Evolutionary conservation across 1,284 basidiomycete genomes (phyloP).

Genomic region (Peniophora sp.): DNA sequence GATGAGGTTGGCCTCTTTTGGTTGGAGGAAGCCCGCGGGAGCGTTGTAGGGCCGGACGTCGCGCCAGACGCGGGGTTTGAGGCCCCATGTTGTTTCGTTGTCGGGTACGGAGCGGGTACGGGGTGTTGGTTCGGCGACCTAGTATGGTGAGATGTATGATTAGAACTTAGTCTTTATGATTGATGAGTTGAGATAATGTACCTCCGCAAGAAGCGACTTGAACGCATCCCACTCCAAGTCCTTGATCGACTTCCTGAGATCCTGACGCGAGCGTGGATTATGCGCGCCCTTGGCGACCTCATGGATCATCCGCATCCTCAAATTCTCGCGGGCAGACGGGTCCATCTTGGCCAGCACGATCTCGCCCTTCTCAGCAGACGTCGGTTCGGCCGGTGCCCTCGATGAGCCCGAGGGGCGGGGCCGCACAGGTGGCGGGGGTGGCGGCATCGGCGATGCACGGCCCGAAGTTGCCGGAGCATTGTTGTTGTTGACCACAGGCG

Average conservation of each 20-base stretch:
- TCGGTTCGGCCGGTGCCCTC: no score
- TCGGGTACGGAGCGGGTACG: slow-evolving; percentile 44
- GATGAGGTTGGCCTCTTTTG: slow-evolving; percentile 28
- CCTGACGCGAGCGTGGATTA: no score
- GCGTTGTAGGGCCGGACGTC: slow-evolving; percentile 58
- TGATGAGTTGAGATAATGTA: slow-evolving; percentile 6
- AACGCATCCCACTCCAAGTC: slow-evolving; percentile 8
- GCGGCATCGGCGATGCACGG: slow-evolving; percentile 7
- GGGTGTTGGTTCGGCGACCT: slow-evolving; percentile 25
- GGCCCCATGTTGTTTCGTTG: slow-evolving; percentile 2
- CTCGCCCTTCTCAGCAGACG: no score
- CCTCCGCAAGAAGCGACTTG: no score
- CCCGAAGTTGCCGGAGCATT: slow-evolving; percentile 3
- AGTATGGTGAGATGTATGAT: slow-evolving; percentile 23
- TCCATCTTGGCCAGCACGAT: no score
- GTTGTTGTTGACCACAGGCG: slow-evolving; percentile 3
- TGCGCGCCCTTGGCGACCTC: no score
- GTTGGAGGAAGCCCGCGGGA: slow-evolving; percentile 24
- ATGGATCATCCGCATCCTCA: no score
- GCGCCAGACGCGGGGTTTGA: slow-evolving; percentile 32
- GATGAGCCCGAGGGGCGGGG: slow-evolving; percentile 6
- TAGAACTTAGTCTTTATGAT: slow-evolving; percentile 42
- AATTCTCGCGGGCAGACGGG: no score
- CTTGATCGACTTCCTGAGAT: slow-evolving; percentile 12
- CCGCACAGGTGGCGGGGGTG: slow-evolving; percentile 12